A percentile compares a stretch with the other conserved stretches of the same genome.
phyloP scores from a whole-genome alignment of 2,329 filamentous ascomycete species.

The Talaromyces sp. region DNA sequence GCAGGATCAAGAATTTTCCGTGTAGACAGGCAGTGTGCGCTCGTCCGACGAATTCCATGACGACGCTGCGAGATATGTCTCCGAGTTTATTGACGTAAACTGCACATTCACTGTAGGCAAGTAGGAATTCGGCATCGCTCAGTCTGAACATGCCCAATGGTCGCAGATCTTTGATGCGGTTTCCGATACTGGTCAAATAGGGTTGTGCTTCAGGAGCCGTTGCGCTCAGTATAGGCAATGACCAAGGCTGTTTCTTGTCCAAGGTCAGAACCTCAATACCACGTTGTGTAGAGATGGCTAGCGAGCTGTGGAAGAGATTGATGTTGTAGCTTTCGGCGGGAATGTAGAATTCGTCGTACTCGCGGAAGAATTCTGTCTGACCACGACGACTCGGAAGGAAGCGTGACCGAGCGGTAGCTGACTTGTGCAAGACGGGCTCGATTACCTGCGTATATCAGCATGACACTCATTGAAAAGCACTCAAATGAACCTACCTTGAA shows the following conservation, averaged over 20 bases:
- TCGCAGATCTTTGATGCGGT: constrained; percentile 73
- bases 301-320: constrained; percentile 91
- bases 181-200: constrained; percentile 78
- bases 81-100: constrained; percentile 98
- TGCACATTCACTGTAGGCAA: constrained; percentile 92
- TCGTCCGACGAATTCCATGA: constrained; percentile 98
- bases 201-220: constrained; percentile 56
- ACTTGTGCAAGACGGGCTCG: constrained; percentile 91
- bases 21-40: constrained; percentile 84
- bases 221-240: constrained; percentile 71
- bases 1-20: constrained; percentile 84
- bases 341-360: constrained; percentile 98
- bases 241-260: constrained; percentile 95
- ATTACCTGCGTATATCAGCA: constrained; percentile 58
- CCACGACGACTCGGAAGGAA: constrained; percentile 61
- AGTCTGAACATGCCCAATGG: constrained; percentile 96
- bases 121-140: constrained; percentile 84
- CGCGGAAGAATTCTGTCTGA: constrained; percentile 90
- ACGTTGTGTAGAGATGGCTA: constrained; percentile 84
- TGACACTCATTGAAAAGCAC: neutral
- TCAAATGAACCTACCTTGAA: constrained; percentile 59
- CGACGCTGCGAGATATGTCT: constrained; percentile 86
- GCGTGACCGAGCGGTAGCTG: constrained; percentile 74
- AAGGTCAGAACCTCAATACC: constrained; percentile 95
- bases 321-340: constrained; percentile 91